These are phyloP conservation scores for Paramecium sonneborni DNA, from an alignment of 73 alveolate genomes.

Conservation along the genomic window DNA sequence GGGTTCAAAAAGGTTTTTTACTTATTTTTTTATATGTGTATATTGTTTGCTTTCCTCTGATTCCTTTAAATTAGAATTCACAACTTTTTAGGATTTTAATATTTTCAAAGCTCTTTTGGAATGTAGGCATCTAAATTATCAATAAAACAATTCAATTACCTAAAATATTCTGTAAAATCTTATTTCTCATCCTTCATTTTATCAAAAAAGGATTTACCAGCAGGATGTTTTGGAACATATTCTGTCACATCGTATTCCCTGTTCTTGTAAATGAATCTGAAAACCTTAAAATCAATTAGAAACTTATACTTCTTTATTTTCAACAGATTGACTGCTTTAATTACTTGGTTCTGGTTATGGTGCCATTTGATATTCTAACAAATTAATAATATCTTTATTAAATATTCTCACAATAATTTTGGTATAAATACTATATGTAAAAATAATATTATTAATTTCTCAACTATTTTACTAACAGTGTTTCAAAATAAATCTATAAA, in stretches of 20 bases:
- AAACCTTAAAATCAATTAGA: neutral
- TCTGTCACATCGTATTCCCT: slow-evolving; percentile 60
- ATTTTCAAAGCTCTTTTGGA: slow-evolving; percentile 63
- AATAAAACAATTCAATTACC: neutral
- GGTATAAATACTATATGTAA: neutral
- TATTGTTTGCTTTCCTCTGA: slow-evolving; percentile 35
- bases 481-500: neutral
- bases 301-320: neutral
- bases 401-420: neutral
- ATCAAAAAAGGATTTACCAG: slow-evolving; percentile 62
- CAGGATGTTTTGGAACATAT: slow-evolving; percentile 62
- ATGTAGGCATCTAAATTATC: slow-evolving; percentile 34
- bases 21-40: slow-evolving; percentile 54
- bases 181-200: slow-evolving; percentile 66
- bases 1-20: slow-evolving; percentile 63
- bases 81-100: slow-evolving; percentile 42
- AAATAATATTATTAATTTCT: neutral
- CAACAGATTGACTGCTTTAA: neutral
- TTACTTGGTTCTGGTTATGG: slow-evolving; percentile 21
- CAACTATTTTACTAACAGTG: neutral
- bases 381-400: slow-evolving; percentile 15
- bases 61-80: slow-evolving; percentile 41
- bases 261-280: slow-evolving; percentile 54
- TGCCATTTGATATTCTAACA: neutral
- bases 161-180: slow-evolving; percentile 65